A percentile compares a stretch with the other conserved stretches of the same genome.
Conservation (phyloP, 495 filamentous ascomycete species). For the Hyaloscypha finlandica region DNA sequence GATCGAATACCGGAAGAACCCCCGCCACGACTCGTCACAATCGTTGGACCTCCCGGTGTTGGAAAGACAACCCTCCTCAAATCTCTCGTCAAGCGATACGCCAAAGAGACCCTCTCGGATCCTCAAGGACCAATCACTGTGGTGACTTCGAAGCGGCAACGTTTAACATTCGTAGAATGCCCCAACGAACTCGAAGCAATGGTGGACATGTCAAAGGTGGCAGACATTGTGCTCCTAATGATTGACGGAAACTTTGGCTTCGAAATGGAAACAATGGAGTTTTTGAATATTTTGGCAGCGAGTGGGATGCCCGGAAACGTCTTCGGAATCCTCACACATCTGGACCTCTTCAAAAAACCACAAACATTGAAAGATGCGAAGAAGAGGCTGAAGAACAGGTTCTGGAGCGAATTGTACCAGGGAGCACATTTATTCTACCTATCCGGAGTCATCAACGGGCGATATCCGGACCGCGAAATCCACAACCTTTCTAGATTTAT, state of each 20-base stretch:
- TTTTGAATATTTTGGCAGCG: conserved; percentile 83
- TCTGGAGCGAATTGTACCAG: conserved; percentile 96
- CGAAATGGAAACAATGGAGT: conserved; percentile 99
- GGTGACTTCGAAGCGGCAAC: conserved; percentile 88
- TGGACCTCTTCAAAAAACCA: conserved; percentile 93
- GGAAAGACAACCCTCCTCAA: conserved; percentile 69
- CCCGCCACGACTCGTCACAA: conserved; percentile 86
- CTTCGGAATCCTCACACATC: conserved; percentile 93
- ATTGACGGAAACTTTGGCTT: conserved; percentile 98
- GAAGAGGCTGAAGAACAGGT: conserved; percentile 91
- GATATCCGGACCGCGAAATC: conserved; percentile 95
- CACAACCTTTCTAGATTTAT: conserved; percentile 94
- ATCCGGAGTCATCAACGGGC: conserved; percentile 90
- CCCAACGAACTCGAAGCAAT: conserved; percentile 92
- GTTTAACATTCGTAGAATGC: conserved; percentile 94
- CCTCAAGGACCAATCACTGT: conserved; percentile 92
- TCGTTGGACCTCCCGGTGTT: conserved; percentile 93
- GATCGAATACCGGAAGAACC: conserved; percentile 94
- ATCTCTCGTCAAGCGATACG: conserved; percentile 89
- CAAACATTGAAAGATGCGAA: conserved; percentile 86
- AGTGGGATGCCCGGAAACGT: conserved; percentile 98
- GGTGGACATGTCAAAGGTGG: conserved; percentile 95
- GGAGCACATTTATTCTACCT: conserved; percentile 97
- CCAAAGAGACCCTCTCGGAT: conserved; percentile 88
- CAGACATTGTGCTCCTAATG: conserved; percentile 94